Evolutionary conservation across 148 eudicot species (phyloP).

Genomic region (Rhododendron simsii): DNA sequence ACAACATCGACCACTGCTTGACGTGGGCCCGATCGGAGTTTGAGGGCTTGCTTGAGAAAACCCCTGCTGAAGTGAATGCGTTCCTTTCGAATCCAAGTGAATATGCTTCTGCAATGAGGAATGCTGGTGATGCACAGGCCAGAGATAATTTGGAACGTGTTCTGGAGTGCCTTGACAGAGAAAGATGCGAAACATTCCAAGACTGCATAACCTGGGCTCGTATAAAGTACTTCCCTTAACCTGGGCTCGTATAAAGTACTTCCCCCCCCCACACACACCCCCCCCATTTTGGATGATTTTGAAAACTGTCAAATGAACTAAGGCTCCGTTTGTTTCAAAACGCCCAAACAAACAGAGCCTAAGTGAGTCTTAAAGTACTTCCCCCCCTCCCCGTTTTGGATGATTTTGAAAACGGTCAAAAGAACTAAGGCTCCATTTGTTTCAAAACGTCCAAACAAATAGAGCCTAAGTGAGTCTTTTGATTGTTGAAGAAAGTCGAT

Average conservation of each 20-base stretch:
- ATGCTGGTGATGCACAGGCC: slow-evolving; percentile 92
- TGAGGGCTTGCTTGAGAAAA: slow-evolving; percentile 90
- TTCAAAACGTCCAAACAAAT: no score
- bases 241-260: neutral
- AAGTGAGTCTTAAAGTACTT: neutral
- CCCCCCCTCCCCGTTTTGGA: neutral
- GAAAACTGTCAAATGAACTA: neutral
- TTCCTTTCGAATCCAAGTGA: slow-evolving; percentile 70
- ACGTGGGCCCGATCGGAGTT: slow-evolving; percentile 94
- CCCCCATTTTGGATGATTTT: neutral
- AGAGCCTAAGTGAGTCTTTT: neutral
- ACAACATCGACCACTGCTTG: slow-evolving; percentile 91
- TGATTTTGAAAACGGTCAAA: neutral
- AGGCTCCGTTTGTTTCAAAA: no score
- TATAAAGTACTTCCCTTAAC: slow-evolving; percentile 44
- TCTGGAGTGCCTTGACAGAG: slow-evolving; percentile 74
- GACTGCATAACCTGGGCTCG: slow-evolving; percentile 89
- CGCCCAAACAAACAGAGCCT: no score
- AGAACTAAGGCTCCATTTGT: neutral
- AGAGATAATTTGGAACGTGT: slow-evolving; percentile 77
- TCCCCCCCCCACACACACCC: no score
- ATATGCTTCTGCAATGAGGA: slow-evolving; percentile 62
- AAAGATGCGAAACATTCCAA: slow-evolving; percentile 74
- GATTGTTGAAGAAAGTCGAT: neutral
- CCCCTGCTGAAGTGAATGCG: slow-evolving; percentile 84